Conservation (phyloP, 192 early-diverging fungal genomes). For the Rhizoclosmatium sp. region DNA sequence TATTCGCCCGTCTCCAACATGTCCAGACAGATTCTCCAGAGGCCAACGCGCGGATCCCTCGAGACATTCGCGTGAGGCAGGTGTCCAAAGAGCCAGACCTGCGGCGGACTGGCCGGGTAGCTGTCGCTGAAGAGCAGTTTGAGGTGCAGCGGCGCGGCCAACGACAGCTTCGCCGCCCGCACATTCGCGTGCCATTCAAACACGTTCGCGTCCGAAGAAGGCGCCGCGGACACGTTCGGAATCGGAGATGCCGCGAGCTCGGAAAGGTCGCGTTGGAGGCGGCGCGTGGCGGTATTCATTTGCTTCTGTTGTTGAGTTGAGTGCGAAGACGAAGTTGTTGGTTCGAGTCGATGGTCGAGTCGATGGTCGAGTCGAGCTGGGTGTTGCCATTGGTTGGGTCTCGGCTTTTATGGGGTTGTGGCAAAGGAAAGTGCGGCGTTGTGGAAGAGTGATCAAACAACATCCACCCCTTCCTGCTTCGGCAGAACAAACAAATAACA, state of each 20-base stretch:
- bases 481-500: too few relatives aligned
- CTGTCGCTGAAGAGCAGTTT: constrained; percentile 10
- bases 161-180: not conserved
- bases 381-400: too few relatives aligned
- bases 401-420: too few relatives aligned
- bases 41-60: not conserved
- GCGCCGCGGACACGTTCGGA: constrained; percentile 9
- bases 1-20: constrained; percentile 33
- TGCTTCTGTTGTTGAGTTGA: not conserved
- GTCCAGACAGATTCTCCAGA: constrained; percentile 27
- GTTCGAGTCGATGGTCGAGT: too few relatives aligned
- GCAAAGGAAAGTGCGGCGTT: too few relatives aligned
- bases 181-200: constrained; percentile 28
- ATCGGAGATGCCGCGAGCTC: constrained; percentile 16
- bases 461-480: too few relatives aligned
- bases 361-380: too few relatives aligned
- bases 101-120: constrained; percentile 21
- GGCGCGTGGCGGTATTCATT: constrained; percentile 14
- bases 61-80: constrained; percentile 30
- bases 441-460: too few relatives aligned
- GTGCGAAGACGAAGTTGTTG: too few relatives aligned
- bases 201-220: constrained; percentile 1
- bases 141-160: constrained; percentile 6
- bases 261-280: constrained; percentile 19
- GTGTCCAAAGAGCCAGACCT: constrained; percentile 2